Evolutionary conservation across 805 yeast genomes (phyloP).

Genomic region (Saccharomycopsis javanensis): DNA sequence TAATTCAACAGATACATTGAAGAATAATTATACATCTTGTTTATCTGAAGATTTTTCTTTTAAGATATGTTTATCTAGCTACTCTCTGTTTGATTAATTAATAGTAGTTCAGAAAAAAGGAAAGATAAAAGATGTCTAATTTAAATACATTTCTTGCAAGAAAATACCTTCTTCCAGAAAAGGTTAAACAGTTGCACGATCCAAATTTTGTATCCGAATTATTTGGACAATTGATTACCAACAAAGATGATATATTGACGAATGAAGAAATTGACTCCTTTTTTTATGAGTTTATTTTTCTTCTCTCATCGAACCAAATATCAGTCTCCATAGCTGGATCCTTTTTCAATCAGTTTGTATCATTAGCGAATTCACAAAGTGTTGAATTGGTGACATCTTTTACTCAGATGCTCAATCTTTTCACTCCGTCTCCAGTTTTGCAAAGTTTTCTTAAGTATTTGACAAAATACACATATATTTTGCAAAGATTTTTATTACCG

Average conservation of each 20-base stretch:
- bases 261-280: conserved; percentile 5
- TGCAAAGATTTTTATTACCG: not conserved
- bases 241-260: not conserved
- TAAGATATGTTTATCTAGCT: no score
- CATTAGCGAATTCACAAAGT: not conserved
- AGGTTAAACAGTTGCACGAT: not conserved
- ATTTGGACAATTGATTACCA: not conserved
- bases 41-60: no score
- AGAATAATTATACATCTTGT: no score
- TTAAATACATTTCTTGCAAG: not conserved
- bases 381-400: conserved; percentile 4
- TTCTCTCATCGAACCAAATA: conserved; percentile 2
- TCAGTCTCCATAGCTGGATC: conserved; percentile 4
- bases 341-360: conserved; percentile 6
- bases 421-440: conserved; percentile 8
- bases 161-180: not conserved
- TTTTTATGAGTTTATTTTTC: conserved; percentile 13
- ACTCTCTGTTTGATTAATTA: no score
- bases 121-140: not conserved
- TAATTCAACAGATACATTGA: no score
- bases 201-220: not conserved
- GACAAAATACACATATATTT: not conserved
- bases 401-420: conserved; percentile 16
- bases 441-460: conserved; percentile 3
- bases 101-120: no score